Base-by-base conservation (phyloP, 2,329 filamentous ascomycete genomes). In the Fusarium euwallaceae region DNA sequence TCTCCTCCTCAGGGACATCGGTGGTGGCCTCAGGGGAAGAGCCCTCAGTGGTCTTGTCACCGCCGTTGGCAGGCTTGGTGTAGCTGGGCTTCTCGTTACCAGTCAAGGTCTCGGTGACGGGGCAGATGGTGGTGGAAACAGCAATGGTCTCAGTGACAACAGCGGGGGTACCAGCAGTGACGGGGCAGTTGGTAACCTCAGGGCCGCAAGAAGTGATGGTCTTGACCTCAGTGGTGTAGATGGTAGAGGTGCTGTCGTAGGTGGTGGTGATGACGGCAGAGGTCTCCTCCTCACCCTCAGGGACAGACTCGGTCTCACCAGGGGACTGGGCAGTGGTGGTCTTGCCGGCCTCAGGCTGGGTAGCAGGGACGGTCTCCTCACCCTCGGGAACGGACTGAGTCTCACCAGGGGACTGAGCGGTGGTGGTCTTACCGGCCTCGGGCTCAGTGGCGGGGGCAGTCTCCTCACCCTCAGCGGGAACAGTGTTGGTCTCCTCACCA, bases 111-210 rank as follows among this genome's bases (percentile, higher is more conserved):
- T 51, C 45, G 4, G 45, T 51, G 45, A 51, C 45, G 45, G 45
- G 45, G 24, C 45, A 75, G 68, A 71, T 51, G n/a, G 70, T 73
- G 56, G 72, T 71, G 69, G 64, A 68, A 34, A 68, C 36, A 22
- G 74, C 64, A 65, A 73, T 61, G 34, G 77, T 76, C 72, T 74
- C 67, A 12, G 73, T 72, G 37, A 71, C 69, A 34, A 76, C 59
- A 58, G 69, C 70, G 24, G 69, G 55, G 27, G 75, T 67, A 4
- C 61, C 70, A 41, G 60, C 64, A 22, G 82, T 77, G 66, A 84
- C 84, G 29, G 87, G 87, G 84, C 87, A 89, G 81, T 87, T 81
- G 32, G 82, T 81, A 36, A 84, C 79, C 27, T 79, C 81, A 48
- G 81, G 61, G 34, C 79, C 82, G 76, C 85, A 86, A 72, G 82